Conservation (phyloP, 164 flowering plant genomes). For the Stephania yunnanensis region DNA sequence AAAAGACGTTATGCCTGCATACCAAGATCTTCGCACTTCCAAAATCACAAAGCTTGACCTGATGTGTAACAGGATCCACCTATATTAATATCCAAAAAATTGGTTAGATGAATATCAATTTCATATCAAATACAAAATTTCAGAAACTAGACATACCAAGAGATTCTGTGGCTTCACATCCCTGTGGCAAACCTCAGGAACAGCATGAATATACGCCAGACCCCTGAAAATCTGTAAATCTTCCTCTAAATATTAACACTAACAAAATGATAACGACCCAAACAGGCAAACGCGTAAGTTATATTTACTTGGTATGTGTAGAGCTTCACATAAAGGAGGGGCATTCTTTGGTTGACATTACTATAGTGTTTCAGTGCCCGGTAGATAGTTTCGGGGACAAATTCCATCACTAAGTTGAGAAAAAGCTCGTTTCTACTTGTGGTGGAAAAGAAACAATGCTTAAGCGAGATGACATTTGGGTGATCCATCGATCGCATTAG, state of each 20-base stretch:
- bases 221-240: constrained; percentile 78
- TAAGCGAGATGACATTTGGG: constrained; percentile 79
- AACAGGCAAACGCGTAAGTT: constrained; percentile 19
- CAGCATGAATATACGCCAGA: constrained; percentile 72
- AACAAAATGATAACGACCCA: background rate
- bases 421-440: constrained; percentile 84
- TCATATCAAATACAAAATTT: background rate
- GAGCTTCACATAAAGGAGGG: constrained; percentile 82
- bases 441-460: constrained; percentile 93
- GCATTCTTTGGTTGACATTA: constrained; percentile 82
- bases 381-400: constrained; percentile 81
- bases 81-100: constrained; percentile 17
- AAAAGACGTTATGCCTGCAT: constrained; percentile 7
- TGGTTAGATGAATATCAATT: background rate
- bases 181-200: constrained; percentile 57
- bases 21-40: constrained; percentile 92
- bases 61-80: constrained; percentile 90
- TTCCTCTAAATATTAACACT: background rate
- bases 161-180: constrained; percentile 94
- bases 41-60: constrained; percentile 91
- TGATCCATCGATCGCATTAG: constrained; percentile 92
- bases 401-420: constrained; percentile 92
- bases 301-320: constrained; percentile 65
- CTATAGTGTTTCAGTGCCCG: constrained; percentile 72
- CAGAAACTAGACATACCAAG: constrained; percentile 40